These are phyloP conservation scores for Malassezia obtusa DNA, from an alignment of 1,284 basidiomycete genomes.

Conservation along the genomic window DNA sequence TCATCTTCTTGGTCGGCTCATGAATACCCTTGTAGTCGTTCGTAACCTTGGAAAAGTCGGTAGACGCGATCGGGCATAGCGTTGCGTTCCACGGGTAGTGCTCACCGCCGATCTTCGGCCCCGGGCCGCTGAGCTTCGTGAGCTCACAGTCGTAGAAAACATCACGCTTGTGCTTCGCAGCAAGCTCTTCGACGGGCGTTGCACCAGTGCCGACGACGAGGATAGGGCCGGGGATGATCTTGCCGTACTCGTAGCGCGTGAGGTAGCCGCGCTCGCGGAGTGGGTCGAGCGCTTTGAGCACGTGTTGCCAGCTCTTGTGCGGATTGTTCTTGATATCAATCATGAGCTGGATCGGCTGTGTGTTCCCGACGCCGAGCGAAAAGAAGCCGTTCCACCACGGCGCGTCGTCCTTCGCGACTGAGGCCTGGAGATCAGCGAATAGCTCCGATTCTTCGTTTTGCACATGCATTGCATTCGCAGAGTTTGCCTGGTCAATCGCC, in stretches of 20 bases:
- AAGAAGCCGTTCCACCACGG: slow-evolving; percentile 6
- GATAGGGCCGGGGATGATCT: slow-evolving; percentile 21
- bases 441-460: slow-evolving; percentile 18
- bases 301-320: slow-evolving; percentile 27
- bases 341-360: slow-evolving; percentile 26
- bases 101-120: slow-evolving; percentile 12
- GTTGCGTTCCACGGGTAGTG: slow-evolving; percentile 24
- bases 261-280: slow-evolving; percentile 47
- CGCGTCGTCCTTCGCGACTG: slow-evolving; percentile 7
- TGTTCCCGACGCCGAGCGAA: slow-evolving; percentile 14
- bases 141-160: slow-evolving; percentile 31
- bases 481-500: slow-evolving; percentile 27
- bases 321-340: slow-evolving; percentile 19
- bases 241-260: slow-evolving; percentile 16
- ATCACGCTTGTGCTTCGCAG: slow-evolving; percentile 13
- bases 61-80: slow-evolving; percentile 24
- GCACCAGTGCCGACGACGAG: slow-evolving; percentile 29
- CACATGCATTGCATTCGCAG: slow-evolving; percentile 16
- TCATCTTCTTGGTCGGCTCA: slow-evolving; percentile 10
- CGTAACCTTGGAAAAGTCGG: slow-evolving; percentile 2
- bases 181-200: slow-evolving; percentile 20
- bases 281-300: slow-evolving; percentile 55
- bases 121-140: slow-evolving; percentile 16
- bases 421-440: slow-evolving; percentile 19
- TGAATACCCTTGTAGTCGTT: slow-evolving; percentile 17